Conservation (phyloP, 139 green algal genomes). For the Medakamo hakoo region DNA sequence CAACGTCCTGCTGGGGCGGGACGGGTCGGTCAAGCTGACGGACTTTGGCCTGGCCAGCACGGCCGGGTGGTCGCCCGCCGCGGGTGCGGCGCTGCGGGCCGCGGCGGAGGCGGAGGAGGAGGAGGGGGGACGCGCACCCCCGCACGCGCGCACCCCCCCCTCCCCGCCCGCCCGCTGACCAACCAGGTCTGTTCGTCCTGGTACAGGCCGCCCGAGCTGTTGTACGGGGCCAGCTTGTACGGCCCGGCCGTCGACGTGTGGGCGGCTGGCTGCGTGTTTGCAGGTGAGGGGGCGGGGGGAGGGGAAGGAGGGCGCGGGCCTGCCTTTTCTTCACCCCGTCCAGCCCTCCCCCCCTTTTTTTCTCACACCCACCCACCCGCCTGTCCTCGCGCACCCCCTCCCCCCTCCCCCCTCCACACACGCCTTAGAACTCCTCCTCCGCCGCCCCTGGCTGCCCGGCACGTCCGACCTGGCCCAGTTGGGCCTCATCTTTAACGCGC, state of each 20-base stretch:
- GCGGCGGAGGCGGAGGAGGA: too few species aligned
- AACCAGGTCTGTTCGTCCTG: conserved; percentile 76
- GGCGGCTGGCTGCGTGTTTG: conserved; percentile 76
- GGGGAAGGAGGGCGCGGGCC: too few species aligned
- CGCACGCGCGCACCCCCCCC: too few species aligned
- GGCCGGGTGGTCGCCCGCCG: background rate
- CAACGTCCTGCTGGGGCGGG: conserved; percentile 54
- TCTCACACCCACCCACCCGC: too few species aligned
- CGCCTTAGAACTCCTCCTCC: conserved; percentile 64
- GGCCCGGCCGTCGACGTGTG: conserved; percentile 69
- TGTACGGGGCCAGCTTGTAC: conserved; percentile 67
- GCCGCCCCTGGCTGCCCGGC: conserved; percentile 61
- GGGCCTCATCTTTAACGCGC: conserved; percentile 50
- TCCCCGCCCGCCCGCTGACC: background rate
- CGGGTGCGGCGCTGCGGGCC: background rate
- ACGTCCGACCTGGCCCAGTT: conserved; percentile 68
- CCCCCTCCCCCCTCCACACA: too few species aligned
- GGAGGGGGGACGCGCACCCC: background rate
- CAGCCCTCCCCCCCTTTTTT: too few species aligned
- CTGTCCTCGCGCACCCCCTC: too few species aligned
- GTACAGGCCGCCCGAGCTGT: conserved; percentile 80
- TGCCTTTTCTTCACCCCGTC: too few species aligned
- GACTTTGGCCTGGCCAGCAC: conserved; percentile 66
- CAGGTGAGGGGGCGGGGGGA: too few species aligned
- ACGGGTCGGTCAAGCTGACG: conserved; percentile 60